A percentile compares a stretch with the other conserved stretches of the same genome.
Conservation (phyloP, 2,329 filamentous ascomycete species). For the Paraphoma chrysanthemicola region DNA sequence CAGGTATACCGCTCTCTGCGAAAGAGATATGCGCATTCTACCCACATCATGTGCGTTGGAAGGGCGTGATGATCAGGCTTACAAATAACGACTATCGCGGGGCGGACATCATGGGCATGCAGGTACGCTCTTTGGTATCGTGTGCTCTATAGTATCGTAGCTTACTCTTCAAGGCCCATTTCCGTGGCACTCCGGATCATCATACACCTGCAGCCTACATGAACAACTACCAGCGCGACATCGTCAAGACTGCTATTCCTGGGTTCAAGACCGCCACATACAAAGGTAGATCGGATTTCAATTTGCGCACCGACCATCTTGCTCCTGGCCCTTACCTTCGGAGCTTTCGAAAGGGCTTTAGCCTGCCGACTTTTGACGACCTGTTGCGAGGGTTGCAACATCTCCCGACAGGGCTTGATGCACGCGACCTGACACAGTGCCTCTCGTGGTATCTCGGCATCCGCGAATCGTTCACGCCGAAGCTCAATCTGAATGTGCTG, state of each 20-base stretch:
- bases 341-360: slow-evolving; percentile 3
- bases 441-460: slow-evolving; percentile 27
- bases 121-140: slow-evolving; percentile 7
- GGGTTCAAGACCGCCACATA: slow-evolving; percentile 15
- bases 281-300: slow-evolving; percentile 17
- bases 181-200: slow-evolving; percentile 17
- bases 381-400: slow-evolving; percentile 24
- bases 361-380: slow-evolving; percentile 27
- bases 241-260: slow-evolving; percentile 9
- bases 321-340: slow-evolving; percentile 8
- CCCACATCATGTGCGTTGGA: slow-evolving; percentile 34
- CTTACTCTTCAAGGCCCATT: slow-evolving; percentile 12
- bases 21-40: slow-evolving; percentile 38
- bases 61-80: slow-evolving; percentile 29
- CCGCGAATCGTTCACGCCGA: slow-evolving; percentile 22
- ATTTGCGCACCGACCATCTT: slow-evolving; percentile 20
- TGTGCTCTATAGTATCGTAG: not conserved
- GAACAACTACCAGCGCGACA: slow-evolving; percentile 22
- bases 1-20: slow-evolving; percentile 29
- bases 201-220: slow-evolving; percentile 10
- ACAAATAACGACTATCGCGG: slow-evolving; percentile 28
- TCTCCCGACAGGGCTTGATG: slow-evolving; percentile 27
- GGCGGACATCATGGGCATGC: slow-evolving; percentile 27
- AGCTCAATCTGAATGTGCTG: slow-evolving; percentile 33
- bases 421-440: slow-evolving; percentile 26